These are phyloP conservation scores for Dalechampia spathulata DNA, from an alignment of 441 rosid genomes.

Conservation along the genomic window DNA sequence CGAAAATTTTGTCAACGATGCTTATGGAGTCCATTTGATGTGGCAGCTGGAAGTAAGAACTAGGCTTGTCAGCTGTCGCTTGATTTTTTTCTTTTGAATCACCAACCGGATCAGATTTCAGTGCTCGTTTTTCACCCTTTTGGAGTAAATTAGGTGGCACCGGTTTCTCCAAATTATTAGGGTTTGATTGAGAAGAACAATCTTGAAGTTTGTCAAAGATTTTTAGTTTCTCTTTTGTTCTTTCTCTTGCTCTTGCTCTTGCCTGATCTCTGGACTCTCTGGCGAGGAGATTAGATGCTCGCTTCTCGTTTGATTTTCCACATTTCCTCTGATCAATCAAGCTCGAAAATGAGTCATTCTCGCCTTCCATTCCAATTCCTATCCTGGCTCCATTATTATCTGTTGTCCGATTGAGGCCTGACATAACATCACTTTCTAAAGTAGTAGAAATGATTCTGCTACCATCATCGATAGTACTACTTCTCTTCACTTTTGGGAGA, in stretches of 20 bases:
- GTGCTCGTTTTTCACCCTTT: slow-evolving; percentile 19
- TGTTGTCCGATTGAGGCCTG: slow-evolving; percentile 26
- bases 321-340: slow-evolving; percentile 1
- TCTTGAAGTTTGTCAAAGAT: slow-evolving; percentile 21
- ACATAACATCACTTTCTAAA: slow-evolving; percentile 36
- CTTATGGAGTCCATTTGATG: slow-evolving; percentile 34
- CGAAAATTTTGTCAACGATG: slow-evolving; percentile 36
- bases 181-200: slow-evolving; percentile 30
- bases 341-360: slow-evolving; percentile 10
- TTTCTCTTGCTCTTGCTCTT: slow-evolving; percentile 78
- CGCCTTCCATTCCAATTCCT: slow-evolving; percentile 16
- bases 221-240: slow-evolving; percentile 55
- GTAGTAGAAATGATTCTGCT: slow-evolving; percentile 22
- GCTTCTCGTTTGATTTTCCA: slow-evolving; percentile 11
- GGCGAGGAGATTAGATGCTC: slow-evolving; percentile 23
- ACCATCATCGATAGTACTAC: slow-evolving; percentile 12
- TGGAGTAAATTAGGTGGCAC: slow-evolving; percentile 12
- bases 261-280: slow-evolving; percentile 64
- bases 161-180: slow-evolving; percentile 23
- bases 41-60: slow-evolving; percentile 17
- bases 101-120: slow-evolving; percentile 6
- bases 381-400: slow-evolving; percentile 19
- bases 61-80: slow-evolving; percentile 15
- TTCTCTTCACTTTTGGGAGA: slow-evolving; percentile 14
- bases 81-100: slow-evolving; percentile 8